Conservation (phyloP, 1,284 basidiomycete species). For the Fomitopsis pinicola region DNA sequence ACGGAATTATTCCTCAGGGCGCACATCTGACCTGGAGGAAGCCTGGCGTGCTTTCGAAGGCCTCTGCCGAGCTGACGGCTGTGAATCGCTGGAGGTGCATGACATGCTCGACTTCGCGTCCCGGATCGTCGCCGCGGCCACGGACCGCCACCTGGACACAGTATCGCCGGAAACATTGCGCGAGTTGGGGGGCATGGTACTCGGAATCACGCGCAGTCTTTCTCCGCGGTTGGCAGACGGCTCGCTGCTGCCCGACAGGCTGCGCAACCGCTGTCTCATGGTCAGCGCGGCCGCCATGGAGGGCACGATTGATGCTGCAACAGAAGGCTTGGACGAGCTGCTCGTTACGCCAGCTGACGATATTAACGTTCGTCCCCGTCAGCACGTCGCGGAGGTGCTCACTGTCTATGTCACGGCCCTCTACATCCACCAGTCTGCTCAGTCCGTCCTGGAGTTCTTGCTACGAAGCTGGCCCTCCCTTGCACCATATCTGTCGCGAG, state of each 20-base stretch:
- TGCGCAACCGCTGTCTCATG: constrained; percentile 16
- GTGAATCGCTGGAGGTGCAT: not conserved
- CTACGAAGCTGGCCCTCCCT: constrained; percentile 38
- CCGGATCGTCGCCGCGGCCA: constrained; percentile 2
- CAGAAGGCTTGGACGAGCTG: constrained; percentile 7
- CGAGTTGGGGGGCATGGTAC: constrained; percentile 35
- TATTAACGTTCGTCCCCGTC: not conserved
- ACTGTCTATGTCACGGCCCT: constrained; percentile 31
- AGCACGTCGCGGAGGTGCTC: constrained; percentile 31
- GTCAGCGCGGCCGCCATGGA: constrained; percentile 17
- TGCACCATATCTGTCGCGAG: constrained; percentile 23
- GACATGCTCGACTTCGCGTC: constrained; percentile 5
- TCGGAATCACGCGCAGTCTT: constrained; percentile 28
- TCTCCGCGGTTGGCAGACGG: constrained; percentile 17
- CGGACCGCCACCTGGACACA: not conserved
- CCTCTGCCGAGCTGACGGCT: constrained; percentile 5
- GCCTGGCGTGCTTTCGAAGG: constrained; percentile 16
- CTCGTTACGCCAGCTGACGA: constrained; percentile 10
- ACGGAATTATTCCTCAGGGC: constrained; percentile 4
- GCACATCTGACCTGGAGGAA: constrained; percentile 10
- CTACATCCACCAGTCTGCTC: constrained; percentile 32
- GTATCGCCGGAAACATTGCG: constrained; percentile 2
- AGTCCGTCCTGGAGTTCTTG: constrained; percentile 41
- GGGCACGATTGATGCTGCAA: constrained; percentile 19
- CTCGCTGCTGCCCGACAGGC: not conserved